Percentiles rank a stretch among this genome's conserved stretches.
phyloP scores from a whole-genome alignment of 2,329 filamentous ascomycete species.

The Colletotrichum tropicale region DNA sequence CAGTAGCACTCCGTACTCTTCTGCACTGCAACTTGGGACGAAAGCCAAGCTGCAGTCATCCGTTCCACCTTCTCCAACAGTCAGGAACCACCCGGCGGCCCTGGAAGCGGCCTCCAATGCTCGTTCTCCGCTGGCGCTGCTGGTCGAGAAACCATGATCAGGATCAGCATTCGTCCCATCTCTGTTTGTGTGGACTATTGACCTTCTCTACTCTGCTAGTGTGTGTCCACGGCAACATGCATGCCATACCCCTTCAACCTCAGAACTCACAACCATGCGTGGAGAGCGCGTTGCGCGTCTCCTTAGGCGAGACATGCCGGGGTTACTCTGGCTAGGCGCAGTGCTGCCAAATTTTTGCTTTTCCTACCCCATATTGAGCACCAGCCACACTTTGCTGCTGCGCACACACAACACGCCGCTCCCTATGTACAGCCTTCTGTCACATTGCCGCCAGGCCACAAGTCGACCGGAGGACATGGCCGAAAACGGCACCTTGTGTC shows the following conservation, averaged over 20 bases:
- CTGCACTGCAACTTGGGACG: neutral
- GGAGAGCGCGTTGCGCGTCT: conserved; percentile 17
- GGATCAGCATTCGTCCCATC: neutral
- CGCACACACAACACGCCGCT: neutral
- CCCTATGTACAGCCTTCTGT: neutral
- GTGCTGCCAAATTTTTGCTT: neutral
- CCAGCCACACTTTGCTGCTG: conserved; percentile 4
- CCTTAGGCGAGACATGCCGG: neutral
- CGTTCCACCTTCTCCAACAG: neutral
- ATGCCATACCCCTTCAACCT: neutral
- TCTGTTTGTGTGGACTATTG: neutral
- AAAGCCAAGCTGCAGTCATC: neutral
- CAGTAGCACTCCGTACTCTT: neutral
- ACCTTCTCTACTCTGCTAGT: neutral
- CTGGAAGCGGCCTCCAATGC: neutral
- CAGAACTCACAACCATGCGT: neutral
- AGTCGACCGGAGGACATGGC: neutral
- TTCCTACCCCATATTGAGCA: conserved; percentile 1
- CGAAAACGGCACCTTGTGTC: neutral
- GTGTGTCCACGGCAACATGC: neutral
- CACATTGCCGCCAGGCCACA: neutral
- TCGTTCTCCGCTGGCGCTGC: neutral
- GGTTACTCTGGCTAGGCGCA: neutral
- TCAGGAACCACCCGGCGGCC: neutral
- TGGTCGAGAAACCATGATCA: neutral